Evolutionary conservation across 345 rosid genomes (phyloP), one percentile per base, ranked within the genome.

Genomic region (Laguncularia racemosa): DNA sequence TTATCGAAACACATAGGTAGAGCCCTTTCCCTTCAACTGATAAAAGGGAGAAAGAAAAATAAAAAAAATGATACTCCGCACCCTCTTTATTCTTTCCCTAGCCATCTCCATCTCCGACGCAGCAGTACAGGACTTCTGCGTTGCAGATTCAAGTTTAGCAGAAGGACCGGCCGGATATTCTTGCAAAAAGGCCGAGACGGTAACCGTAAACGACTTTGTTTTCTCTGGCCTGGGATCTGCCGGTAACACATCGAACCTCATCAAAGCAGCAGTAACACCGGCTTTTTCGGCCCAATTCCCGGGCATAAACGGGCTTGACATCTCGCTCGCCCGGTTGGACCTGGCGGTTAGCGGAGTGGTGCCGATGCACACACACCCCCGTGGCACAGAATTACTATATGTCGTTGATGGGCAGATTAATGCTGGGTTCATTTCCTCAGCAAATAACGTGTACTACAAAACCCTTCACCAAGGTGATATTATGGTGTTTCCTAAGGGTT

Each of bases 331-430:
- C 58, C 85, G 97, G 44, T 65, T 90, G 50, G 97, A 90, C 77
- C 50, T 90, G 69, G 90, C 87, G 6, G 28, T 10, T 2, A 84
- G 76, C 0, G 97, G 97, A 19, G 96, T 90, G 26, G 45, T 87
- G 48, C 96, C 96, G 7, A 74, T 87, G 60, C 95, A 87, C 76
- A 84, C 93, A n/a, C 97, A 87, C 71, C 97, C 97, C 2, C 84
- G 85, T 7, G 95, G 54, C 38, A 70, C 89, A 0, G 96, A 90
- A 62, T 61, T 74, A 14, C 76, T 87, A 2, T 0, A 80, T 12
- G 93, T 90, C 2, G 2, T 78, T 0, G 56, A 77, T 48, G 97
- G 95, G 48, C 11, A 80, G n/a, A 77, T 90, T 40, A 72, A 76
- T 52, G 97, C 96, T 0, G 97, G 97, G 8, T 90, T 90, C 74